Evolutionary conservation across 2,329 filamentous ascomycete genomes (phyloP), one percentile per base, ranked within the genome.

Genomic region (Geosmithia putterillii): DNA sequence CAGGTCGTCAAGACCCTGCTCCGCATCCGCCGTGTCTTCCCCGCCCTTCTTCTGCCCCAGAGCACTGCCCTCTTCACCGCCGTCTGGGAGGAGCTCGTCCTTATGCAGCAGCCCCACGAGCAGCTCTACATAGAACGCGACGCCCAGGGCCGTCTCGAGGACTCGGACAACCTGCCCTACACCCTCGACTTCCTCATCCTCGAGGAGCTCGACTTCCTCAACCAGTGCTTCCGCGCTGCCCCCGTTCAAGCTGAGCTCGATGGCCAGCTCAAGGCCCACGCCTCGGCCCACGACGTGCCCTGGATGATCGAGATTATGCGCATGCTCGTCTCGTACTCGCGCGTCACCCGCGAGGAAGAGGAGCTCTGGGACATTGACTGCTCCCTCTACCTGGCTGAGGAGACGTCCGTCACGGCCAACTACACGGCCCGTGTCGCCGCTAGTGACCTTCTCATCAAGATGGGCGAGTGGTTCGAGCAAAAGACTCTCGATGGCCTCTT

Each of bases 291-390:
- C 45, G 73, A 77, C 9, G 80, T 81, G 2, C 78, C 79, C 7
- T 96, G 90, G 90, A 74, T 95, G 51, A 73, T 84, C 28, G 85
- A 95, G 54, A 79, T 95, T 18, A 84, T 95, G 77, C 85, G 83
- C 58, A 74, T 95, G 50, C 77, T 88, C 9, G 79, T 88, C 18
- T 79, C 81, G 1, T 96, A 94, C 62, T 83, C 88, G 12, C 86
- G 90, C 50, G 94, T 98, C 52, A 89, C 85, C 2, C 81, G 79
- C 22, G 92, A 98, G 60, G 92, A 96, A 57, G 87, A 95, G 63
- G 87, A 86, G 7, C 66, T 98, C 9, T 98, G 92, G 92, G 87
- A 95, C 52, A 87, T 95, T 48, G 92, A 98, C 60, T 84, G 94
- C 51, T 96, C 94, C 46, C 75, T 98, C 2, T 98, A 94, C 62